Conservation (phyloP, 495 filamentous ascomycete species). For the Aspergillus cavernicola region DNA sequence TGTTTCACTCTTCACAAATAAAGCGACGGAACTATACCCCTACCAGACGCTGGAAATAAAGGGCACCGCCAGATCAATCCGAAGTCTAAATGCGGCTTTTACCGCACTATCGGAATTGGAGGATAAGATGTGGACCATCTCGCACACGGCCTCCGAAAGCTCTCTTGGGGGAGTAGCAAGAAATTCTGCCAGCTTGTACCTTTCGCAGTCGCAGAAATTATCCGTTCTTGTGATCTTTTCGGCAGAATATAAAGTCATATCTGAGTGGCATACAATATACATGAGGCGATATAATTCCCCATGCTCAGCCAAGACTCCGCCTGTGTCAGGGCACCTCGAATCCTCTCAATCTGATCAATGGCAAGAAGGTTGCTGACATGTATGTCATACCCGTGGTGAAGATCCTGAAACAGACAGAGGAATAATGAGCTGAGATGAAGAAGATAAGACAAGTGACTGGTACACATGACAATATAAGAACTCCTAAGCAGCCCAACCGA, state of each 20-base stretch:
- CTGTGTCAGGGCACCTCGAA: background rate
- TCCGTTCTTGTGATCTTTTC: background rate
- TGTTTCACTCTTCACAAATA: no score
- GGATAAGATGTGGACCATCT: background rate
- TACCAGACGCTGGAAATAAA: no score
- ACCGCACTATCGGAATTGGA: background rate
- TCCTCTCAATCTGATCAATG: background rate
- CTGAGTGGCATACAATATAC: background rate
- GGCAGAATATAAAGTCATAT: background rate
- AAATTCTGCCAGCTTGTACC: background rate
- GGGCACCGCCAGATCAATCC: no score
- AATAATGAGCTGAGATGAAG: background rate
- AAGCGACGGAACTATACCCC: no score
- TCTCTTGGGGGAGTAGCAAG: background rate
- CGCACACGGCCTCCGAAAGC: background rate
- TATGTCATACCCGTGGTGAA: background rate
- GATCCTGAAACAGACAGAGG: background rate
- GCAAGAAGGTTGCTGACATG: background rate
- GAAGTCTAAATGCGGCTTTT: no score
- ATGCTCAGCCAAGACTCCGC: background rate
- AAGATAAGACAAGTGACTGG: constrained; percentile 2
- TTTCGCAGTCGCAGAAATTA: background rate
- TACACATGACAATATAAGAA: constrained; percentile 1
- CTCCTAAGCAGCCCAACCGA: constrained; percentile 5
- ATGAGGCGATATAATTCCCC: background rate